Base-by-base conservation (phyloP, 1,284 basidiomycete genomes). In the Golubevia pallescens region DNA sequence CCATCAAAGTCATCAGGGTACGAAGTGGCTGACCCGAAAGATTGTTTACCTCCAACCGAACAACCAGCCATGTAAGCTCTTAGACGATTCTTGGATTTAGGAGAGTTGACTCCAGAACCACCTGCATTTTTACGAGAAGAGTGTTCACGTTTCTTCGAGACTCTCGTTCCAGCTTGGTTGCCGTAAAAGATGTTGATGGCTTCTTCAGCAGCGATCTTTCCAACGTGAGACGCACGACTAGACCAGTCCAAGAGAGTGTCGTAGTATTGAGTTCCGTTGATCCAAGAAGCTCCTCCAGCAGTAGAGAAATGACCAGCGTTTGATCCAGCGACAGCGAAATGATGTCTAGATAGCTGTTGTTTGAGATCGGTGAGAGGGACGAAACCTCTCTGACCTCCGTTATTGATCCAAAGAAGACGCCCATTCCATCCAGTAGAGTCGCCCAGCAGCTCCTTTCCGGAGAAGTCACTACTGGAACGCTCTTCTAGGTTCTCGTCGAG, bases 1-100 rank as follows among this genome's bases (percentile, higher is more conserved):
- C 68, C 69, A 54, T 71, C 64, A 55, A 65, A 71, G 67, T 71
- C 69, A 13, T 59, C 60, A 8, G 63, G 67, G 58, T 65, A 53
- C 5, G 34, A 6, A 24, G 62, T 60, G 1, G 55, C 66, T 4
- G 53, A 24, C 1, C 32, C 57, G n/a, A 71, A 38, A 20, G 55
- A 67, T 13, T 57, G 52, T 20, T 19, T 62, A 8, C 69, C 69
- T 10, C 69, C 69, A 8, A 38, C 57, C 56, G 58, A 62, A 52
- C 67, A 65, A 0, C 68, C 69, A 13, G 65, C 57, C 24, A 48
- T 57, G 58, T 71, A 71, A 3, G 62, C 8, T 3, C 56, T 52
- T 8, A 55, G 6, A 34, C 65, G 51, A 21, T 16, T n/a, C n/a
- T 58, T 19, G 8, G 55, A 21, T 20, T 23, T 14, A 21, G 32